Conservation (phyloP, 1,284 basidiomycete species). For the Afroboletus lepidellus region DNA sequence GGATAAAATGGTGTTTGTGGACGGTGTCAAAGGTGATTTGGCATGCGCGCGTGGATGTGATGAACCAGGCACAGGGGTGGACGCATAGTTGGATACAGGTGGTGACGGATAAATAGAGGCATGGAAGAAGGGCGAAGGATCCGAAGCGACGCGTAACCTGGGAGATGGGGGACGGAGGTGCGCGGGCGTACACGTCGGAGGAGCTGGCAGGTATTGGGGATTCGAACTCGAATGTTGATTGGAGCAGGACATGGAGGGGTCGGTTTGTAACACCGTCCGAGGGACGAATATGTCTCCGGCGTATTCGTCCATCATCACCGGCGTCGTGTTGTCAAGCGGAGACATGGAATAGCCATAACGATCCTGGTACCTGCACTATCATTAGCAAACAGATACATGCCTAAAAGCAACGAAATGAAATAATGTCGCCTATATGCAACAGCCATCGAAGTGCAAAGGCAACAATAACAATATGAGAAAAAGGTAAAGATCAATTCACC, state of each 20-base stretch:
- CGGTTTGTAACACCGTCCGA: constrained; percentile 24
- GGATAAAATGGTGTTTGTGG: constrained; percentile 29
- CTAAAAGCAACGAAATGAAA: constrained; percentile 12
- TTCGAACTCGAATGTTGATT: constrained; percentile 2
- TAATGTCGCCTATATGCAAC: constrained; percentile 16
- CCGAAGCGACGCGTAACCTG: constrained; percentile 25
- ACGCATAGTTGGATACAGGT: constrained; percentile 26
- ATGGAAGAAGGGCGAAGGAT: constrained; percentile 30
- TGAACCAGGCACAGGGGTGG: constrained; percentile 30
- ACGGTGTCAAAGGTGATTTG: constrained; percentile 37
- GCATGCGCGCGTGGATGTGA: constrained; percentile 33
- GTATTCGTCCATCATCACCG: constrained; percentile 29
- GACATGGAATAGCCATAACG: constrained; percentile 34
- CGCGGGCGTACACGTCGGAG: constrained; percentile 20
- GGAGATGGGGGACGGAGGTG: constrained; percentile 33
- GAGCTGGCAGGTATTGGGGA: constrained; percentile 8
- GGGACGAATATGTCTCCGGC: constrained; percentile 19
- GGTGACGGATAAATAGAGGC: constrained; percentile 33
- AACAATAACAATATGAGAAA: background rate
- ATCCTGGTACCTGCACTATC: constrained; percentile 28
- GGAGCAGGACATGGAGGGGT: constrained; percentile 11
- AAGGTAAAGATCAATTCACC: constrained; percentile 24
- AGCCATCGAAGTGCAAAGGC: constrained; percentile 2
- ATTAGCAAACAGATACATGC: constrained; percentile 21
- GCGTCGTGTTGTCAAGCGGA: constrained; percentile 31